Conservation (phyloP, 768 basidiomycete species). For the Mycena galericulata region DNA sequence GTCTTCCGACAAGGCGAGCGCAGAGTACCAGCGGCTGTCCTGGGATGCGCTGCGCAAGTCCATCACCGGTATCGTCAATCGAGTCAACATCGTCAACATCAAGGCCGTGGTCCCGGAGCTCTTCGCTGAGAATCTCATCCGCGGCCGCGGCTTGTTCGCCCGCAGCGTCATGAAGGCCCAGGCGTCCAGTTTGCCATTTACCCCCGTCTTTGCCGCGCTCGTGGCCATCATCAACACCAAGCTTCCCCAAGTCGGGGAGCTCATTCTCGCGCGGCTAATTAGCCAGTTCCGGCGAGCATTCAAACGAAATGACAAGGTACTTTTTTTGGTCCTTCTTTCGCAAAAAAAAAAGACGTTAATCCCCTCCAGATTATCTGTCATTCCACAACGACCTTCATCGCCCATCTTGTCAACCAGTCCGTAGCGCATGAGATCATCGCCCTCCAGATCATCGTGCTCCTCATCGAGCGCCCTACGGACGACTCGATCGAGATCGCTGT, state of each 20-base stretch:
- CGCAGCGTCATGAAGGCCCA: slow-evolving; percentile 99
- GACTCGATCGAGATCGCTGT: slow-evolving; percentile 99
- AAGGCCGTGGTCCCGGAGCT: slow-evolving; percentile 92
- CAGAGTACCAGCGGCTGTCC: slow-evolving; percentile 93
- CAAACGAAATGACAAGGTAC: slow-evolving; percentile 95
- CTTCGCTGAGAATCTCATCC: slow-evolving; percentile 93
- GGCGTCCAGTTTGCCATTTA: slow-evolving; percentile 95
- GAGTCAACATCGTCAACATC: slow-evolving; percentile 97
- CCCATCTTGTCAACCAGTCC: slow-evolving; percentile 92
- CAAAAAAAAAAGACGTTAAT: slow-evolving; percentile 4
- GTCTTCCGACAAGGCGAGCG: slow-evolving; percentile 80
- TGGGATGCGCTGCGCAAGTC: slow-evolving; percentile 99
- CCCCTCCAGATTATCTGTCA: slow-evolving; percentile 84
- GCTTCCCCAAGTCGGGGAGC: slow-evolving; percentile 94
- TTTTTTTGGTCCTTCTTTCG: not conserved
- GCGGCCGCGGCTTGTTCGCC: slow-evolving; percentile 92
- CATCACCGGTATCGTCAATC: slow-evolving; percentile 99
- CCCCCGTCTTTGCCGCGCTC: slow-evolving; percentile 94
- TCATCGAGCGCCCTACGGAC: slow-evolving; percentile 95
- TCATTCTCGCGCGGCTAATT: slow-evolving; percentile 88
- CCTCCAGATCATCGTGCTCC: slow-evolving; percentile 94
- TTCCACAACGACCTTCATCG: slow-evolving; percentile 92
- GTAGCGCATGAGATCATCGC: slow-evolving; percentile 96
- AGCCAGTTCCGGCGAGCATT: slow-evolving; percentile 96
- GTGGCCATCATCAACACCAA: slow-evolving; percentile 98